Evolutionary conservation across 805 yeast species (phyloP).

Genomic region (Hanseniaspora vineae): DNA sequence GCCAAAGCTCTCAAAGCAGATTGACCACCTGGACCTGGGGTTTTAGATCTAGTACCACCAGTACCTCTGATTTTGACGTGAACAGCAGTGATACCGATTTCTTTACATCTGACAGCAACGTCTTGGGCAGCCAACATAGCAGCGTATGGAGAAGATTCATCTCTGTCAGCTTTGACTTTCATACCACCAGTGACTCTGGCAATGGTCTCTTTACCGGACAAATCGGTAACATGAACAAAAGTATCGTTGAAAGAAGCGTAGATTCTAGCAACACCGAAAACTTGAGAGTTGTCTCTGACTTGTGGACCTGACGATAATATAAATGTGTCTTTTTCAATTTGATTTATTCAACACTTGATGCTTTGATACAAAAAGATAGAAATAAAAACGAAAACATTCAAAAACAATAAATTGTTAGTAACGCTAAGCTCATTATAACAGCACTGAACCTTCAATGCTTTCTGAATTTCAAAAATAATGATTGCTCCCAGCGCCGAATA

Average conservation of each 20-base stretch:
- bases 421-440: too few species aligned
- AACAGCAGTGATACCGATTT: conserved; percentile 99
- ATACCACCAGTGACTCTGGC: conserved; percentile 99
- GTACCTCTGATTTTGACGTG: conserved; percentile 99
- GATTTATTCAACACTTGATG: too few species aligned
- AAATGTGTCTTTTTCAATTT: conserved; percentile 9
- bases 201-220: conserved; percentile 99
- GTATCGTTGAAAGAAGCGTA: conserved; percentile 99
- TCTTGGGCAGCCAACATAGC: conserved; percentile 99
- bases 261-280: conserved; percentile 99
- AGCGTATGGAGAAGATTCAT: conserved; percentile 99
- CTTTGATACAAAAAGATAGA: conserved; percentile 15
- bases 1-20: conserved; percentile 98
- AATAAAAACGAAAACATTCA: conserved; percentile 11
- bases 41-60: conserved; percentile 99
- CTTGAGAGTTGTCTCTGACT: conserved; percentile 95
- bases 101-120: conserved; percentile 97
- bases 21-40: conserved; percentile 99
- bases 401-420: conserved; percentile 1
- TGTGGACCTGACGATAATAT: conserved; percentile 47
- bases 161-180: conserved; percentile 99
- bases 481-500: too few species aligned
- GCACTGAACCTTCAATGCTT: too few species aligned
- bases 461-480: too few species aligned
- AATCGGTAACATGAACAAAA: conserved; percentile 98